Percentiles rank a stretch among this genome's conserved stretches.
phyloP scores from a whole-genome alignment of 495 filamentous ascomycete species.

The Umbilicaria muhlenbergii region DNA sequence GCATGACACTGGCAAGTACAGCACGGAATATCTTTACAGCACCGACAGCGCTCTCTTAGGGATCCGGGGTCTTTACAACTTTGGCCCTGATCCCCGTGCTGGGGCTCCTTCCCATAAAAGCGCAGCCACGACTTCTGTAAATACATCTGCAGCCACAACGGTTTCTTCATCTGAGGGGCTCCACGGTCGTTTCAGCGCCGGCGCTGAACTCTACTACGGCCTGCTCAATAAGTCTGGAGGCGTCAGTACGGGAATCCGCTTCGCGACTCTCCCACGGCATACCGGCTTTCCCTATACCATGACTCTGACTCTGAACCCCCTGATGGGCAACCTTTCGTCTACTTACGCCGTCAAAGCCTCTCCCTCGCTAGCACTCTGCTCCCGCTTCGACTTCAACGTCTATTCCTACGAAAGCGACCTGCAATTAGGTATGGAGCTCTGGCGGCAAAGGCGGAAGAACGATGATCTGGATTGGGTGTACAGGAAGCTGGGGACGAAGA shows the following conservation, averaged over 20 bases:
- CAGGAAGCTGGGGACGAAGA: conserved; percentile 10
- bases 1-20: conserved; percentile 78
- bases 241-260: conserved; percentile 65
- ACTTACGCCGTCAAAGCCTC: conserved; percentile 83
- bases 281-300: conserved; percentile 81
- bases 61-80: conserved; percentile 82
- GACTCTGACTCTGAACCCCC: conserved; percentile 75
- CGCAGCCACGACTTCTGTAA: conserved; percentile 1
- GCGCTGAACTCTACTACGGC: conserved; percentile 92
- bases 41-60: conserved; percentile 84
- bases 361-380: conserved; percentile 65
- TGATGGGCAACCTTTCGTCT: conserved; percentile 81
- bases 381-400: conserved; percentile 90
- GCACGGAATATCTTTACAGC: conserved; percentile 78
- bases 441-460: conserved; percentile 33
- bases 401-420: conserved; percentile 96
- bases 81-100: conserved; percentile 58
- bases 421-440: conserved; percentile 78
- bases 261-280: conserved; percentile 79
- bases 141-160: background rate
- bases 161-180: background rate
- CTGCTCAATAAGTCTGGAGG: conserved; percentile 82
- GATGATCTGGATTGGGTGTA: conserved; percentile 1
- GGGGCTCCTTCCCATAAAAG: background rate
- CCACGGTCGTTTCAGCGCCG: conserved; percentile 55